These are phyloP conservation scores for Ophiostoma angusticollis DNA, from an alignment of 2,329 filamentous ascomycete species.

Conservation along the genomic window DNA sequence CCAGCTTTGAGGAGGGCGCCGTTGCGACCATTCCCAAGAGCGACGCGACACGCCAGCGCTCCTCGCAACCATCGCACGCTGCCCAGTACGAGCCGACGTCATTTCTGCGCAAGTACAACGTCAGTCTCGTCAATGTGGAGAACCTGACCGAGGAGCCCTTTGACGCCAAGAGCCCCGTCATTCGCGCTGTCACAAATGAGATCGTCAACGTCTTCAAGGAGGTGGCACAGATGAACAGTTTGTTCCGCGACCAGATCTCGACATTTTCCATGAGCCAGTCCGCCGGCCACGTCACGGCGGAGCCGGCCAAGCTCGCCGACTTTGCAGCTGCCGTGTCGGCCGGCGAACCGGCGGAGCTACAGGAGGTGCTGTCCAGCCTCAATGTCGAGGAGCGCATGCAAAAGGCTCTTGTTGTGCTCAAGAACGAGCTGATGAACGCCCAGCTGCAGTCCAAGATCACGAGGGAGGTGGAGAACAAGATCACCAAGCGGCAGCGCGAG, in stretches of 20 bases:
- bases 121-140: constrained; percentile 90
- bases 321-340: constrained; percentile 96
- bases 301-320: constrained; percentile 88
- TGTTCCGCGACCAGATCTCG: constrained; percentile 95
- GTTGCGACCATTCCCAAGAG: constrained; percentile 41
- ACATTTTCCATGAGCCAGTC: constrained; percentile 95
- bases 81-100: constrained; percentile 68
- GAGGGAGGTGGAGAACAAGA: constrained; percentile 95
- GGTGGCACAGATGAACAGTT: constrained; percentile 80
- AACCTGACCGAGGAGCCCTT: constrained; percentile 81
- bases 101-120: constrained; percentile 80
- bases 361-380: constrained; percentile 78
- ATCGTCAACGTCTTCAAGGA: constrained; percentile 99
- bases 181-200: constrained; percentile 87
- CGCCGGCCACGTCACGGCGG: constrained; percentile 85
- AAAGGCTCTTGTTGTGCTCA: constrained; percentile 82
- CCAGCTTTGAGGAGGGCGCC: constrained; percentile 81
- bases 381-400: constrained; percentile 87
- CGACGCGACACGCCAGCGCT: constrained; percentile 21
- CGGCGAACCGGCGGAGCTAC: constrained; percentile 80
- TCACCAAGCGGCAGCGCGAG: constrained; percentile 91
- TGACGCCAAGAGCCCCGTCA: constrained; percentile 78
- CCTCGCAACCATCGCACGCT: neutral
- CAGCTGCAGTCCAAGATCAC: constrained; percentile 94
- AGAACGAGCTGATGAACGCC: constrained; percentile 98